Evolutionary conservation across 805 yeast species (phyloP).

Genomic region (Lipomyces sp.): DNA sequence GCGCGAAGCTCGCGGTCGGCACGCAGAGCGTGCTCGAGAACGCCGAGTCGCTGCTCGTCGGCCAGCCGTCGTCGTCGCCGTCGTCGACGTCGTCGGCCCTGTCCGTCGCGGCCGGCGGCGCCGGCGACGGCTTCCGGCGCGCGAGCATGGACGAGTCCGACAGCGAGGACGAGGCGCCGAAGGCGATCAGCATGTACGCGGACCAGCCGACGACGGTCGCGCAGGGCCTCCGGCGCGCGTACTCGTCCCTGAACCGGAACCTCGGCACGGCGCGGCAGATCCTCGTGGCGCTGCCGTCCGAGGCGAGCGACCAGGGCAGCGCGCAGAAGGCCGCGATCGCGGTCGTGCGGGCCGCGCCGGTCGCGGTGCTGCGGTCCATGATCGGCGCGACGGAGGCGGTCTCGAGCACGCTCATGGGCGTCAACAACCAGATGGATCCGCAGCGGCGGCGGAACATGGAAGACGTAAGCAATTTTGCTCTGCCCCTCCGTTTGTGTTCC

Average conservation of each 20-base stretch:
- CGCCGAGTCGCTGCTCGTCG: constrained; percentile 76
- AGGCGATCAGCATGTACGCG: constrained; percentile 68
- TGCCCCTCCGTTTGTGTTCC: neutral
- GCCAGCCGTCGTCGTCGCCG: constrained; percentile 37
- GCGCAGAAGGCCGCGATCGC: constrained; percentile 66
- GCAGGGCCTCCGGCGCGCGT: constrained; percentile 75
- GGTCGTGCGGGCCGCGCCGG: constrained; percentile 73
- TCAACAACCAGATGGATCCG: constrained; percentile 76
- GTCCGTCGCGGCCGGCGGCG: neutral
- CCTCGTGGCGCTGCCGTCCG: constrained; percentile 55
- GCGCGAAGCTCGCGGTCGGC: constrained; percentile 83
- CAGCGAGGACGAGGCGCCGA: constrained; percentile 40
- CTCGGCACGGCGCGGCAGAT: constrained; percentile 63
- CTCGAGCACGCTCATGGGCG: constrained; percentile 76
- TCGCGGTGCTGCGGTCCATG: constrained; percentile 74
- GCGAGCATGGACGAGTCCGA: constrained; percentile 30
- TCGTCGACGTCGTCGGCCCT: too few relatives aligned
- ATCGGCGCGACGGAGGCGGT: constrained; percentile 92
- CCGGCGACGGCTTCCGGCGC: neutral
- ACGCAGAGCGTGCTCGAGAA: constrained; percentile 77
- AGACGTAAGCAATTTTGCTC: constrained; percentile 44
- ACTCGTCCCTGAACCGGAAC: constrained; percentile 65
- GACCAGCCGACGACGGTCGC: constrained; percentile 72
- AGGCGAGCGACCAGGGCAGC: constrained; percentile 60
- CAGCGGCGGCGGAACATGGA: constrained; percentile 53